Conservation (phyloP, 192 early-diverging fungal species). For the Dissophora globulifera region DNA sequence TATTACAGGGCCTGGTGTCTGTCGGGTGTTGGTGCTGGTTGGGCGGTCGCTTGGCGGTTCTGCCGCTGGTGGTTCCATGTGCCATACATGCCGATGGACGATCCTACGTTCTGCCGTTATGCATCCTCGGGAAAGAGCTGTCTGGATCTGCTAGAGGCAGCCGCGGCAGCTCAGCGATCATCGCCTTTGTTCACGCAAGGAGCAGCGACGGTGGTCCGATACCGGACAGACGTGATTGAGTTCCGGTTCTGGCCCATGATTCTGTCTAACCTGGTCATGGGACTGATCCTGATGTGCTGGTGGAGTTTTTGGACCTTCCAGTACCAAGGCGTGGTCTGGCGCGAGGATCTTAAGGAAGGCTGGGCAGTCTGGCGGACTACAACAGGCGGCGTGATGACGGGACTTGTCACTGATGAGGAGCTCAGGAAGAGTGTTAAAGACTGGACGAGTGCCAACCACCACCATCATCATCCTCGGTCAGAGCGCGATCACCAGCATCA, state of each 20-base stretch:
- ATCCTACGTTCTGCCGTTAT: constrained; percentile 43
- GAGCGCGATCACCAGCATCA: constrained; percentile 1
- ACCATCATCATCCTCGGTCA: constrained; percentile 6
- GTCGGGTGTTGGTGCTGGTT: constrained; percentile 58
- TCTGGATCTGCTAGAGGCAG: constrained; percentile 21
- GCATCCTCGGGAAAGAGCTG: constrained; percentile 44
- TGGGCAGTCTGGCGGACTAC: constrained; percentile 60
- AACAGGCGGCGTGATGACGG: constrained; percentile 46
- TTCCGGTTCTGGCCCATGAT: constrained; percentile 55
- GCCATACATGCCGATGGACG: constrained; percentile 50
- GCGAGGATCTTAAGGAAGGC: constrained; percentile 62
- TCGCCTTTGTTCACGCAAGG: neutral
- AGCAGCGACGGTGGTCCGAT: constrained; percentile 18
- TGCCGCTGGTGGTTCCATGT: constrained; percentile 53
- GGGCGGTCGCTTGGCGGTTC: constrained; percentile 58
- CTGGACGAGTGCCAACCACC: constrained; percentile 17
- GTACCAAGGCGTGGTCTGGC: constrained; percentile 64
- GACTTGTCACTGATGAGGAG: constrained; percentile 45
- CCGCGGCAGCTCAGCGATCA: constrained; percentile 7
- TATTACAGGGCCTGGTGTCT: constrained; percentile 64
- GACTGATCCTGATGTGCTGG: constrained; percentile 59
- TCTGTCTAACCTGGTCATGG: constrained; percentile 53
- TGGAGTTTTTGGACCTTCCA: constrained; percentile 71
- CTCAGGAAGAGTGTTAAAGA: constrained; percentile 50
- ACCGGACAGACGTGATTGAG: constrained; percentile 45